These are phyloP conservation scores for Diaporthe ilicicola DNA, from an alignment of 2,329 filamentous ascomycete genomes.

Conservation along the genomic window DNA sequence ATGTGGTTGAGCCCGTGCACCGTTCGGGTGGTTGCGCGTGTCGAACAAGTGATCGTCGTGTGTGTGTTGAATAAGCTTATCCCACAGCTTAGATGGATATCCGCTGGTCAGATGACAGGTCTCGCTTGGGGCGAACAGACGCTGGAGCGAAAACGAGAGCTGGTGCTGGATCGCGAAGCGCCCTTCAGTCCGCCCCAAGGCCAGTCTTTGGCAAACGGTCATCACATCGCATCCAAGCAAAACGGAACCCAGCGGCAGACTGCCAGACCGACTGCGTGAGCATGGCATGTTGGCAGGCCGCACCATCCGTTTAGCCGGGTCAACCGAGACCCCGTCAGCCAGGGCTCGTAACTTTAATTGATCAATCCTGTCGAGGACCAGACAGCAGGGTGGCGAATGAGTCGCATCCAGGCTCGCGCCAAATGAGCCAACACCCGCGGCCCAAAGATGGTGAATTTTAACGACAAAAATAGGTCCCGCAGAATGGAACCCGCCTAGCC, in stretches of 20 bases:
- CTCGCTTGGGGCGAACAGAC: conserved; percentile 22
- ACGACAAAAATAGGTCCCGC: conserved; percentile 2
- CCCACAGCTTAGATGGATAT: conserved; percentile 8
- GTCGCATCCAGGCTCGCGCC: conserved; percentile 7
- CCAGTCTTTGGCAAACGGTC: not conserved
- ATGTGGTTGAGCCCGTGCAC: not conserved
- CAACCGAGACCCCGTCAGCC: conserved; percentile 20
- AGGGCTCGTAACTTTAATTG: conserved; percentile 21
- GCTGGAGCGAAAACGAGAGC: not conserved
- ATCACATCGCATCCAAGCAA: not conserved
- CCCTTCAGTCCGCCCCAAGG: not conserved
- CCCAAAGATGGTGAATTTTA: not conserved
- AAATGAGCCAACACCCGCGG: not conserved
- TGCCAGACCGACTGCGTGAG: not conserved
- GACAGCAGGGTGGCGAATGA: conserved; percentile 3
- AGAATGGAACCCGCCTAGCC: not conserved
- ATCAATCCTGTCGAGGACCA: conserved; percentile 7
- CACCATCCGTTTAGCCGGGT: not conserved
- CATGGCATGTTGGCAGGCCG: not conserved
- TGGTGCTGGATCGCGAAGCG: too few species aligned
- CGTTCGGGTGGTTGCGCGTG: not conserved
- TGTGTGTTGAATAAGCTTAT: conserved; percentile 21
- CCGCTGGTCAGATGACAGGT: conserved; percentile 8
- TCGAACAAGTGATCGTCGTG: conserved; percentile 7
- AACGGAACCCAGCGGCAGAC: not conserved